These are phyloP conservation scores for Lupinus albus DNA, from an alignment of 306 rosid genomes.

Conservation along the genomic window DNA sequence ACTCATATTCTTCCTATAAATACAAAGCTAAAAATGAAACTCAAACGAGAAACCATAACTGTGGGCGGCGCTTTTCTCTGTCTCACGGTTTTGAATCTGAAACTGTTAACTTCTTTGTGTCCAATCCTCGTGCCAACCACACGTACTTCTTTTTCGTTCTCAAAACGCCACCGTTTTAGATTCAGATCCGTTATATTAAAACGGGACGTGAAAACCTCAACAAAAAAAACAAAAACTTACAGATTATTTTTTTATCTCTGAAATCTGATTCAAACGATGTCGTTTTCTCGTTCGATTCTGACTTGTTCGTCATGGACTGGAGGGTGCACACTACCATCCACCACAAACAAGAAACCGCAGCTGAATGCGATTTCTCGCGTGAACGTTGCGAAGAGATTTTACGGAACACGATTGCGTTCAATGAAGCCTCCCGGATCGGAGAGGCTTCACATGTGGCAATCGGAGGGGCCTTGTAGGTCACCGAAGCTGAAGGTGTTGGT, in stretches of 20 bases:
- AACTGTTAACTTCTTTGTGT: too few species aligned
- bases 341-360: constrained; percentile 37
- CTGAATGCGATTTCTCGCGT: constrained; percentile 44
- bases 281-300: constrained; percentile 47
- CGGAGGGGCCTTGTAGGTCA: constrained; percentile 71
- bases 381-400: constrained; percentile 42
- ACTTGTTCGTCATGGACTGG: constrained; percentile 35
- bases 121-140: too few species aligned
- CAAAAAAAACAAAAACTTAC: neutral
- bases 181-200: too few species aligned
- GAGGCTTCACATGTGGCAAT: constrained; percentile 62
- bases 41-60: too few species aligned
- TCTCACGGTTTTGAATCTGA: too few species aligned
- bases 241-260: neutral
- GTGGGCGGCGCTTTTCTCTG: too few species aligned
- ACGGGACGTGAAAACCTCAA: neutral
- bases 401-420: constrained; percentile 60
- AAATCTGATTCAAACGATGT: constrained; percentile 46
- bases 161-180: too few species aligned
- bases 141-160: too few species aligned
- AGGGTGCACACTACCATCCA: constrained; percentile 35
- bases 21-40: too few species aligned
- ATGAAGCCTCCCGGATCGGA: constrained; percentile 60
- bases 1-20: too few species aligned
- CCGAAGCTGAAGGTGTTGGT: constrained; percentile 71